Conservation (phyloP, 1,139 yeast genomes). For the Kazachstania sp. region DNA sequence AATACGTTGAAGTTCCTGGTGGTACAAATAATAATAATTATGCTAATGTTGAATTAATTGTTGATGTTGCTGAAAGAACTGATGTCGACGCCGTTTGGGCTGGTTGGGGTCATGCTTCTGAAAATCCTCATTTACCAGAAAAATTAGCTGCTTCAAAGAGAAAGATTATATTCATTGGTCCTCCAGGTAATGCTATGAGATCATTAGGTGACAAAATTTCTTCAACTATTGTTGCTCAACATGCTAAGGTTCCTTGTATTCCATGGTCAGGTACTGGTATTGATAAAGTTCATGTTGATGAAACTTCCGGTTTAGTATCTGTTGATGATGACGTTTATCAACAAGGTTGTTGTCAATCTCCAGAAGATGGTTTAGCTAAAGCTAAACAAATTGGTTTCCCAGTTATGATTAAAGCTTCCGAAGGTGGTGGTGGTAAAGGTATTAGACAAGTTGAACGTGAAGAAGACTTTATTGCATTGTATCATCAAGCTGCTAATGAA, state of each 20-base stretch:
- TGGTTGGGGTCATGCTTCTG: constrained; percentile 99
- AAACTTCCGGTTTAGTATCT: constrained; percentile 67
- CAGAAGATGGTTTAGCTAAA: constrained; percentile 73
- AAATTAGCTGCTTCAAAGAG: constrained; percentile 83
- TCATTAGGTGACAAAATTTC: constrained; percentile 98
- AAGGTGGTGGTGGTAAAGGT: constrained; percentile 99
- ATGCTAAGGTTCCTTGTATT: constrained; percentile 94
- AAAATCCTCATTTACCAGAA: constrained; percentile 91
- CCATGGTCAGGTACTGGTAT: constrained; percentile 99
- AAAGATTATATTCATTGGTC: constrained; percentile 88
- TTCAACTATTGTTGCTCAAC: constrained; percentile 96
- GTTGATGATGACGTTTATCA: constrained; percentile 76
- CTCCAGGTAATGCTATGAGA: constrained; percentile 98
- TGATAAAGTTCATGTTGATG: constrained; percentile 64
- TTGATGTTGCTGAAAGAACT: constrained; percentile 93
- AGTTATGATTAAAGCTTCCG: constrained; percentile 96
- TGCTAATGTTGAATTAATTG: constrained; percentile 95
- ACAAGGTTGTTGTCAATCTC: constrained; percentile 76
- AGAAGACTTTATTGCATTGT: constrained; percentile 88
- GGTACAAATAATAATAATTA: constrained; percentile 97
- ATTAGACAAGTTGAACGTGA: constrained; percentile 97
- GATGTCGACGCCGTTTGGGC: constrained; percentile 99
- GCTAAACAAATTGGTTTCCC: constrained; percentile 85
- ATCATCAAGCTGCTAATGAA: constrained; percentile 85
- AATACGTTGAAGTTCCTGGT: constrained; percentile 96